Percentiles rank a stretch among this genome's conserved stretches.
Conservation (phyloP, 169 alveolate species). For the Babesia ovata region DNA sequence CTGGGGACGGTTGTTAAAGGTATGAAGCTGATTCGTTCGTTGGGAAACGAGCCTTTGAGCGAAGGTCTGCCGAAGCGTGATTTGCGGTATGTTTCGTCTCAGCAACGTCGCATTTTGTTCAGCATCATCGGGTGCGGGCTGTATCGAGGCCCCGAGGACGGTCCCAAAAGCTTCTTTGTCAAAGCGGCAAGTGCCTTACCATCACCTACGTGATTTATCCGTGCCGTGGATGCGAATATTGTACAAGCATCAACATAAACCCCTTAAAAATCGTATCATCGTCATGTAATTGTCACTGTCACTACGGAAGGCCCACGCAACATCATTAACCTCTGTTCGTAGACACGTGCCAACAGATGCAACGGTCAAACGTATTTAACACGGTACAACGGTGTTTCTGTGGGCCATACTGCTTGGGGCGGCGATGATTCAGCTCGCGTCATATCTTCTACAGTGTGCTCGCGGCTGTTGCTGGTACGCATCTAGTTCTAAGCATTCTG, state of each 20-base stretch:
- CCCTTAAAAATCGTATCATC: too few species aligned
- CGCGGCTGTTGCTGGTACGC: neutral
- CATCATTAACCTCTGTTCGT: too few species aligned
- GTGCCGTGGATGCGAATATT: too few species aligned
- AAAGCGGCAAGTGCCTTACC: neutral
- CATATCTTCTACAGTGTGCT: too few species aligned
- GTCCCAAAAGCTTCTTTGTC: conserved; percentile 45
- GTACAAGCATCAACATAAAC: too few species aligned
- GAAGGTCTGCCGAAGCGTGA: conserved; percentile 74
- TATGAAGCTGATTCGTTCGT: conserved; percentile 71
- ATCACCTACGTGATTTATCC: neutral
- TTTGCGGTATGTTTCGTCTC: conserved; percentile 41
- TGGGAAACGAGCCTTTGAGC: conserved; percentile 66
- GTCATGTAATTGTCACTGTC: too few species aligned
- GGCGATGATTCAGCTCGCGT: neutral
- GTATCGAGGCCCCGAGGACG: conserved; percentile 61
- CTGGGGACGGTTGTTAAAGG: conserved; percentile 80
- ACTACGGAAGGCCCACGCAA: too few species aligned
- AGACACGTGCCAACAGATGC: too few species aligned
- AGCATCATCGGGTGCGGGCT: conserved; percentile 61
- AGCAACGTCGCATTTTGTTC: conserved; percentile 41
- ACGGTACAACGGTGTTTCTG: too few species aligned
- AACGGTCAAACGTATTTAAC: too few species aligned
- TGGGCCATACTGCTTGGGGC: too few species aligned
- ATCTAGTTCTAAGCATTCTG: neutral